Evolutionary conservation across 169 alveolate genomes (phyloP), one percentile per base, ranked within the genome.

Genomic region (Cryptosporidium baileyi): DNA sequence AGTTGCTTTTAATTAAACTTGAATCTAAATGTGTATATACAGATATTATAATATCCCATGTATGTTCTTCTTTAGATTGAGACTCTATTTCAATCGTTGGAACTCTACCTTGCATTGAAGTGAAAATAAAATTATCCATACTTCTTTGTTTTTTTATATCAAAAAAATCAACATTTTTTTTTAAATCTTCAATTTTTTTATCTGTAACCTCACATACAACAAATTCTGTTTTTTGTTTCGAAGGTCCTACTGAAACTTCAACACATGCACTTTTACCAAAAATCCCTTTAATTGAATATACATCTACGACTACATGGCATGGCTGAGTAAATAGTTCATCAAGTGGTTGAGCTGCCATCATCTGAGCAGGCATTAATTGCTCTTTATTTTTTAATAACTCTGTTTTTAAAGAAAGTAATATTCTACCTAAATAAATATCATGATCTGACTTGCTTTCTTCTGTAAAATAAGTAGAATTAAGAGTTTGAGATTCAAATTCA

Each of bases 191-290:
- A 11, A 1, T 22, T 41, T 54, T 67, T 40, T 80, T 80, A 15
- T 82, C 85, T 38, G 54, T 74, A 0, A 82, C 88, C 22, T 57
- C 67, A 30, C 34, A 30, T 57, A 19, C 34, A 28, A 94, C 94
- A 91, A 92, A 93, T 43, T 89, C 92, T 30, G 97, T 93, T 57
- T 91, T 47, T 44, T 89, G 92, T 54, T 88, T 92, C 44, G 81
- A 52, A 34, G 96, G 96, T 0, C 97, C 97, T 51, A 96, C 92
- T 24, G 93, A 89, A 3, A 94, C 60, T 51, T 94, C 95, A 8
- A 94, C 94, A 52, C 89, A 89, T 34, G 54, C 89, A 80, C 74
- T 92, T 63, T 60, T 88, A 19, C 91, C 91, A 19, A 82, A 63
- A 24, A 89, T 45, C n/a, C 96, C 90, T 28, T 93, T 93, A 11